Evolutionary conservation across 2,329 filamentous ascomycete genomes (phyloP).

Genomic region (Tolypocladium album): DNA sequence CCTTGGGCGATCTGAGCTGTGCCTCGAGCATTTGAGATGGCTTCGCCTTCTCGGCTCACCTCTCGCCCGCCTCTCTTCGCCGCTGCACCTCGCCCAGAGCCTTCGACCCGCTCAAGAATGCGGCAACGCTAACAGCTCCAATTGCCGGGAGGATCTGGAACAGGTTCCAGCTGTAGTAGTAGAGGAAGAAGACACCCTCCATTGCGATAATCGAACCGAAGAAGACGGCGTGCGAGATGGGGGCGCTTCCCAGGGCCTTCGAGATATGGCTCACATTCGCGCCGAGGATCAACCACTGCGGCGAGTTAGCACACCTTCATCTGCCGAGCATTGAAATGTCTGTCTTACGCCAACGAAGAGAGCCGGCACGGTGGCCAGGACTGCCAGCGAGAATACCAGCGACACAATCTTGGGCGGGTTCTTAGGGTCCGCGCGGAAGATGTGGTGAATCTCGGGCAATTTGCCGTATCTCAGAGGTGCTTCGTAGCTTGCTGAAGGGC

Average conservation of each 20-base stretch:
- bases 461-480: conserved; percentile 74
- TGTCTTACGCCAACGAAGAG: conserved; percentile 54
- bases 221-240: conserved; percentile 74
- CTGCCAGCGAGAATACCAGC: conserved; percentile 62
- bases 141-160: conserved; percentile 78
- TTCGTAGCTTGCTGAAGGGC: conserved; percentile 49
- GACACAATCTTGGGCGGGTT: conserved; percentile 76
- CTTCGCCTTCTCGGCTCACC: conserved; percentile 21
- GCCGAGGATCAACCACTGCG: conserved; percentile 69
- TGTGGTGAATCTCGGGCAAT: conserved; percentile 78
- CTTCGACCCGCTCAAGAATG: conserved; percentile 79
- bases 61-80: conserved; percentile 66
- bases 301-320: conserved; percentile 9
- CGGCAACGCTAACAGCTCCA: conserved; percentile 53
- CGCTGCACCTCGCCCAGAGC: conserved; percentile 89
- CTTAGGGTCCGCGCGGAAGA: conserved; percentile 69
- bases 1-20: not conserved
- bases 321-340: not conserved
- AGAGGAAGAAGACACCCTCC: conserved; percentile 88
- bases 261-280: conserved; percentile 71
- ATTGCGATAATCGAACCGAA: conserved; percentile 78
- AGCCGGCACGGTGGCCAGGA: conserved; percentile 62
- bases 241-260: conserved; percentile 65
- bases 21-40: not conserved
- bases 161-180: conserved; percentile 86